phyloP scores from a whole-genome alignment of 176 grass and related monocot genomes.

The Saccharum officinarum region DNA sequence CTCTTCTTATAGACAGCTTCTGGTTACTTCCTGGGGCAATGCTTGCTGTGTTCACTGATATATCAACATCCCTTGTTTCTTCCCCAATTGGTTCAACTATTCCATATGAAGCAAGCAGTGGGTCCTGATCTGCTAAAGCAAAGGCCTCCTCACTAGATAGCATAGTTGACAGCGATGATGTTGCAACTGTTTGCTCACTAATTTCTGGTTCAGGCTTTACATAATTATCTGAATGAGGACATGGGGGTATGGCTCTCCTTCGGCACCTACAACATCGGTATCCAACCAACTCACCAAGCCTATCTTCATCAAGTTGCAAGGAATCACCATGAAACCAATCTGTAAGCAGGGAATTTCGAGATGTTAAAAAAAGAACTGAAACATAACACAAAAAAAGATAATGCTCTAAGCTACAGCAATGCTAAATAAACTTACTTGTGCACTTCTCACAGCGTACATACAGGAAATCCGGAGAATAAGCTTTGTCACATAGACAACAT shows the following conservation, averaged over 20 bases:
- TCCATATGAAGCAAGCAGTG: slow-evolving; percentile 56
- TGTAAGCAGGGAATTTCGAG: slow-evolving; percentile 41
- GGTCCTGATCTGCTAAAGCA: slow-evolving; percentile 48
- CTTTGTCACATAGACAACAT: slow-evolving; percentile 73
- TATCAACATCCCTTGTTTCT: slow-evolving; percentile 41
- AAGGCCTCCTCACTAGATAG: slow-evolving; percentile 39
- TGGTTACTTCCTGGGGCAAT: slow-evolving; percentile 46
- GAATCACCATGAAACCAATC: slow-evolving; percentile 97
- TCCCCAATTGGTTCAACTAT: slow-evolving; percentile 48
- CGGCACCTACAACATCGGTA: slow-evolving; percentile 90
- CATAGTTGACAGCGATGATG: slow-evolving; percentile 37
- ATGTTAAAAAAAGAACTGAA: slow-evolving; percentile 14
- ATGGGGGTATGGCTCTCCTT: slow-evolving; percentile 74
- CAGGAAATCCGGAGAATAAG: slow-evolving; percentile 63
- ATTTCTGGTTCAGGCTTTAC: slow-evolving; percentile 64
- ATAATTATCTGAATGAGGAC: slow-evolving; percentile 61
- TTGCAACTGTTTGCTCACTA: slow-evolving; percentile 61
- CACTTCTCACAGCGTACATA: slow-evolving; percentile 90
- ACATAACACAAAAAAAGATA: slow-evolving; percentile 24
- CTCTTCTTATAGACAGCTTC: slow-evolving; percentile 86
- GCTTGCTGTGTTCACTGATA: slow-evolving; percentile 28
- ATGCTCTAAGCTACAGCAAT: slow-evolving; percentile 27
- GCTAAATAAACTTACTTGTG: slow-evolving; percentile 54
- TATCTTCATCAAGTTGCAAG: slow-evolving; percentile 75
- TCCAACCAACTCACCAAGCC: slow-evolving; percentile 59